Percentiles rank a stretch among this genome's conserved stretches.
Evolutionary conservation across 2,329 filamentous ascomycete species (phyloP).

Genomic region (Apiospora sp.): DNA sequence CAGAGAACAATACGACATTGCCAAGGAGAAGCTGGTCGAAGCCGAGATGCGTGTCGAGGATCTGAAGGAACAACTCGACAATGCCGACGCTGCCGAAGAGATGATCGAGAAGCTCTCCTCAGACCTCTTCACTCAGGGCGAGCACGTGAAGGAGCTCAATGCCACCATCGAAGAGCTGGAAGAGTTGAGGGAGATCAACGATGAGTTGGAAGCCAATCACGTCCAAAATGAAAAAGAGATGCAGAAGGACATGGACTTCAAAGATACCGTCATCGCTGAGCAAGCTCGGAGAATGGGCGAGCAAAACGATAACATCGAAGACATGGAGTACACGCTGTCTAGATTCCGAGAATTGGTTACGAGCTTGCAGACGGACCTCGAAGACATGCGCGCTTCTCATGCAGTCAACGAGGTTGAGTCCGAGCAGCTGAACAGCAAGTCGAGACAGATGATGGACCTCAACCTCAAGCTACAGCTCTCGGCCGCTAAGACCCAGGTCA

Average conservation of each 20-base stretch:
- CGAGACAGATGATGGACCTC: conserved; percentile 94
- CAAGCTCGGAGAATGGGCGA: conserved; percentile 75
- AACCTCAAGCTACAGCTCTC: conserved; percentile 94
- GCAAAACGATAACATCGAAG: conserved; percentile 82
- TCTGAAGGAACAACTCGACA: conserved; percentile 89
- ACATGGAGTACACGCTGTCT: conserved; percentile 88
- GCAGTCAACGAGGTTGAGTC: conserved; percentile 93
- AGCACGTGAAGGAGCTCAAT: conserved; percentile 84
- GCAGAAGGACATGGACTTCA: conserved; percentile 91
- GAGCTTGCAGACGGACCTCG: conserved; percentile 83
- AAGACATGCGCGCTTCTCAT: conserved; percentile 91
- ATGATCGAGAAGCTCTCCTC: conserved; percentile 94
- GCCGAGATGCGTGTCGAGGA: conserved; percentile 82
- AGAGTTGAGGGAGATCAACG: conserved; percentile 88
- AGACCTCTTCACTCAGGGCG: conserved; percentile 82
- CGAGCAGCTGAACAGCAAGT: conserved; percentile 86
- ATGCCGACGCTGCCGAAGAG: conserved; percentile 85
- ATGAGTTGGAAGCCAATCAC: conserved; percentile 93
- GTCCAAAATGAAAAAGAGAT: conserved; percentile 93
- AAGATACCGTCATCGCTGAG: conserved; percentile 84
- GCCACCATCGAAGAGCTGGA: conserved; percentile 87
- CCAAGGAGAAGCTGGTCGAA: conserved; percentile 76
- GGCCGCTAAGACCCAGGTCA: conserved; percentile 89
- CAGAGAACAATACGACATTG: conserved; percentile 74
- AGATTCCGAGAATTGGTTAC: conserved; percentile 90